Percentiles rank a stretch among this genome's conserved stretches.
Evolutionary conservation across 371 early-diverging fungal genomes (phyloP).

Genomic region (Cokeromyces recurvatus): DNA sequence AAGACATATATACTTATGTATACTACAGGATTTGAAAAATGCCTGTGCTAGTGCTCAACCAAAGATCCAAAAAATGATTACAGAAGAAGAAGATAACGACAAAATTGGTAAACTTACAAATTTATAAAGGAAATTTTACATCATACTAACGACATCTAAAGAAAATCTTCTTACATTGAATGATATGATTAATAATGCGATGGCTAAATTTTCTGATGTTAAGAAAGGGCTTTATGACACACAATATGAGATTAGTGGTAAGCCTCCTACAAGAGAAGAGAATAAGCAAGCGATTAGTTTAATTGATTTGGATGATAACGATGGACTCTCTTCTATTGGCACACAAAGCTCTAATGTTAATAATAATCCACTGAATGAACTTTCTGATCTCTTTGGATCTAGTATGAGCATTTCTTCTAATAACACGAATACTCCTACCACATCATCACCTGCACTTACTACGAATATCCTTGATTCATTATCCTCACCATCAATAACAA

Average conservation of each 20-base stretch:
- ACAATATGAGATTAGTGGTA: slow-evolving; percentile 41
- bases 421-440: slow-evolving; percentile 8
- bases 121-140: background rate
- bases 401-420: slow-evolving; percentile 17
- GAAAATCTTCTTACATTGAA: slow-evolving; percentile 74
- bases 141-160: slow-evolving; percentile 7
- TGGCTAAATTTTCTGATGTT: slow-evolving; percentile 68
- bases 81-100: slow-evolving; percentile 31
- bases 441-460: slow-evolving; percentile 8
- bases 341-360: background rate
- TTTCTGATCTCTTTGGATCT: slow-evolving; percentile 40
- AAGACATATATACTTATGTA: no score
- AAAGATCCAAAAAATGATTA: slow-evolving; percentile 75
- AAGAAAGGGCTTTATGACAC: slow-evolving; percentile 54
- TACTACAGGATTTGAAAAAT: slow-evolving; percentile 46
- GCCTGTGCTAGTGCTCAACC: slow-evolving; percentile 63
- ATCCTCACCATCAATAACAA: slow-evolving; percentile 7
- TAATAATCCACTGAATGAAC: slow-evolving; percentile 21
- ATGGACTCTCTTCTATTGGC: background rate
- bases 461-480: background rate
- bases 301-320: slow-evolving; percentile 58
- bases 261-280: slow-evolving; percentile 28
- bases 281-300: slow-evolving; percentile 46
- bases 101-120: slow-evolving; percentile 30
- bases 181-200: slow-evolving; percentile 81